Base-by-base conservation (phyloP, 2,329 filamentous ascomycete genomes). In the Pezicula radicicola region DNA sequence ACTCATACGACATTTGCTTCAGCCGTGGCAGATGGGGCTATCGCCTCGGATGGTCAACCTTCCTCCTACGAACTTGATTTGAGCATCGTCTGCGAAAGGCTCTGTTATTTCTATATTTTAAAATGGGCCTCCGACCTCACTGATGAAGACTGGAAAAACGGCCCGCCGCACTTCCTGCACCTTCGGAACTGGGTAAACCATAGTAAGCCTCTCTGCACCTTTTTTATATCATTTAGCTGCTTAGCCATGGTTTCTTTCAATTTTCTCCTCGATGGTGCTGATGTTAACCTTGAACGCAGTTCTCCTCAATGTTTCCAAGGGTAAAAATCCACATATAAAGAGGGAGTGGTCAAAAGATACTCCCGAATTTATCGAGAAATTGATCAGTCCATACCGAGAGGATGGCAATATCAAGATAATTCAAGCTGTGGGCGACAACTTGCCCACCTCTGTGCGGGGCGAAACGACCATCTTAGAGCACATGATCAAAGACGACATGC, bases 401-500 rank as follows among this genome's bases (percentile, higher is more conserved):
- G 49, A 51, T 35, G 40, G 56, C 12, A 58, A 63, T 35, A 37
- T 55, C 12, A 48, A 54, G 36, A 33, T 62, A 13, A 45, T 57
- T n/a, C 30, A 48, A 40, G 48, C 53, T 33, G 57, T 62, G 12
- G 61, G 60, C 10, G 43, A 54, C 6, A 56, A 56, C 25, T 35
- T 63, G 13, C 52, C 55, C 19, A 48, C 51, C 27, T 52, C 55
- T 28, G 53, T 63, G 2, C 45, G 57, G 39, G 49, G 56, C 13
- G 42, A 59, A 21, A 54, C 49, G 13, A 56, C 51, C 2, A 62
- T 60, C n/a, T 36, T 63, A n/a, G 60, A 62, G 40, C 54, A 55
- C 28, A 55, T 61, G 57, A 52, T 56, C 25, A 39, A 55, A 18
- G 55, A 60, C 35, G 50, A 51, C 35, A 37, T 62, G 9, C 50